Conservation (phyloP, 2,329 filamentous ascomycete species). For the Arthrinium phaeospermum region DNA sequence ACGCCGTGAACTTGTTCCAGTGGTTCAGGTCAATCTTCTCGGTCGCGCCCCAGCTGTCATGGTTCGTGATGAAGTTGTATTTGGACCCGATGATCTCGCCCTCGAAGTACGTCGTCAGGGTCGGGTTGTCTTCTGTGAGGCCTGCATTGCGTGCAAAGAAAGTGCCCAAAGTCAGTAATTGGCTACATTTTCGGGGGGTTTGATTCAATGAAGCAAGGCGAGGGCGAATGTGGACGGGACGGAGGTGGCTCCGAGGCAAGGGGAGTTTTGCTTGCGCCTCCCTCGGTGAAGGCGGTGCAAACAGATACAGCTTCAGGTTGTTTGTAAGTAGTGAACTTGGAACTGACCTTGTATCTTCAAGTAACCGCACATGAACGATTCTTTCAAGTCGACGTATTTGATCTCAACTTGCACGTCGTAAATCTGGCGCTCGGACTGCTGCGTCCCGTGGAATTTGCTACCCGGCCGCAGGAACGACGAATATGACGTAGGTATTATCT, state of each 20-base stretch:
- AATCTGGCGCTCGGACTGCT: constrained; percentile 89
- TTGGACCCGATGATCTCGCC: constrained; percentile 96
- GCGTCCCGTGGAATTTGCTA: constrained; percentile 87
- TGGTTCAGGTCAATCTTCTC: constrained; percentile 92
- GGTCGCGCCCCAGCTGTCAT: constrained; percentile 88
- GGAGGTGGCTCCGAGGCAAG: background rate
- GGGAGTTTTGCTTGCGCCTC: background rate
- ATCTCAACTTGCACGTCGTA: constrained; percentile 98
- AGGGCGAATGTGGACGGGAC: background rate
- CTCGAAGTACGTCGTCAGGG: constrained; percentile 97
- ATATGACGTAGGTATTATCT: constrained; percentile 79
- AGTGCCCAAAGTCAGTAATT: background rate
- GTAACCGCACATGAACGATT: constrained; percentile 95
- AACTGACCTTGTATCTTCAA: constrained; percentile 86
- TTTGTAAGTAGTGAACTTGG: too few species aligned
- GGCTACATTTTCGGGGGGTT: background rate
- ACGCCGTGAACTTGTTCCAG: constrained; percentile 89
- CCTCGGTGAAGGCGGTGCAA: background rate
- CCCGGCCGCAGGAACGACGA: constrained; percentile 87
- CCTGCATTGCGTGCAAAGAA: constrained; percentile 56
- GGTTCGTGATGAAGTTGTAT: constrained; percentile 90
- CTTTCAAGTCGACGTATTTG: constrained; percentile 92
- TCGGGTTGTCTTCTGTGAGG: constrained; percentile 92
- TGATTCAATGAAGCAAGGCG: background rate
- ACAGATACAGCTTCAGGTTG: background rate